Evolutionary conservation across 345 rosid genomes (phyloP), one percentile per base, ranked within the genome.

Genomic region (Trapa incisa): DNA sequence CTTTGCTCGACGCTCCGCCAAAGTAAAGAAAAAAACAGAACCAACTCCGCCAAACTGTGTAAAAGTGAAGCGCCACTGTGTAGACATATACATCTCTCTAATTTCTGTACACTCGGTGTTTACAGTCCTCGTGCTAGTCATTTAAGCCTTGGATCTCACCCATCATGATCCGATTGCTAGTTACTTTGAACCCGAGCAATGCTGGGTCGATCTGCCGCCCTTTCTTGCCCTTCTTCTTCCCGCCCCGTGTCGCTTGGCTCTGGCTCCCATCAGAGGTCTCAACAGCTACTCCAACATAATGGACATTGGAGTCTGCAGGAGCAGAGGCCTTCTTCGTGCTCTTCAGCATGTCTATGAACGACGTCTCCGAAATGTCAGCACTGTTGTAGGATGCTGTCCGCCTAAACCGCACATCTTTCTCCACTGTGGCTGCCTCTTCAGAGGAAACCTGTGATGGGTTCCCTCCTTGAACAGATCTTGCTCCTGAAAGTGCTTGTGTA

Each of bases 301-400:
- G 37, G 22, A 38, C 12, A 5, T 60, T 70, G 62, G 47, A 71
- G 43, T 76, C 77, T 17, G 66, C 42, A 10, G 42, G 39, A 0
- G 67, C 42, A 22, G 29, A 22, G 29, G 47, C 48, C 74, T 80
- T 80, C 73, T 87, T 93, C 50, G 71, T 77, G 57, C 80, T 84
- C 78, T 77, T 84, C 52, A 87, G 85, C 91, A 89, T 83, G 72
- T 89, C 98, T 1, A 86, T 87, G 69, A 89, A 91, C 17, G 96
- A 89, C 35, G 95, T 72, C 72, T 87, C 93, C 3, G 93, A 69
- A 0, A 65, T 76, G 35, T 79, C 79, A 13, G 82, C 81, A 72
- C 83, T 86, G 4, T 71, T 72, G 45, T 47, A 80, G 35, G 87
- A 87, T 47, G 89, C 75, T 2, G 82, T 77, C 45, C 84, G 74